These are phyloP conservation scores for Penicillium capsulatum DNA, from an alignment of 2,329 filamentous ascomycete species.

Conservation along the genomic window DNA sequence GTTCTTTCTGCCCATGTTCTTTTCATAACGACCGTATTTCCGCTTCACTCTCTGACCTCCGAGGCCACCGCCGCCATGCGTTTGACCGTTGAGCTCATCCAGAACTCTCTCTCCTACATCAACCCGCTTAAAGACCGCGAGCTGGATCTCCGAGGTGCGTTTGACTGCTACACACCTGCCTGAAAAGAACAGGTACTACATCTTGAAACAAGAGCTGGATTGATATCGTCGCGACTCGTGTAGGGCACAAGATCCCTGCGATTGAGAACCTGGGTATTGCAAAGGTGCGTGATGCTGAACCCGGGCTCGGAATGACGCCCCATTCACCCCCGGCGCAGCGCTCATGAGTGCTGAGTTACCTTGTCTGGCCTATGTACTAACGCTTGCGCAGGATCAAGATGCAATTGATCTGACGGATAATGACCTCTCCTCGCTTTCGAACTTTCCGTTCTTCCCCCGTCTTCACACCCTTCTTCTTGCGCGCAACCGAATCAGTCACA, in stretches of 20 bases:
- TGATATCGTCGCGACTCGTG: slow-evolving; percentile 65
- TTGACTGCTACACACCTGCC: slow-evolving; percentile 27
- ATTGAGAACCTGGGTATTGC: slow-evolving; percentile 98
- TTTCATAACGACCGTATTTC: too few relatives aligned
- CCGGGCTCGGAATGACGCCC: too few relatives aligned
- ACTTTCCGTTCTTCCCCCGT: slow-evolving; percentile 88
- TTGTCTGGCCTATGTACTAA: slow-evolving; percentile 6
- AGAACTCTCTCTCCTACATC: slow-evolving; percentile 92
- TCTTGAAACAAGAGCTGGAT: slow-evolving; percentile 64
- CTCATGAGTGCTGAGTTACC: not conserved
- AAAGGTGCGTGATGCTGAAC: slow-evolving; percentile 60
- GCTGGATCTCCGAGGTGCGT: slow-evolving; percentile 98
- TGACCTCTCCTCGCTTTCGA: slow-evolving; percentile 81
- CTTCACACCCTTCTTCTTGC: slow-evolving; percentile 83
- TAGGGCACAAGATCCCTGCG: slow-evolving; percentile 95
- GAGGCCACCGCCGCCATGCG: slow-evolving; percentile 73
- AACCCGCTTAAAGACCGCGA: slow-evolving; percentile 98
- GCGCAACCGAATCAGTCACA: slow-evolving; percentile 77
- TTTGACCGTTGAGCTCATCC: slow-evolving; percentile 91
- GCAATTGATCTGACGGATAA: slow-evolving; percentile 98
- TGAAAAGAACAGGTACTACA: slow-evolving; percentile 87
- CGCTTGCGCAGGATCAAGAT: slow-evolving; percentile 73
- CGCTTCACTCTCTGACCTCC: not conserved
- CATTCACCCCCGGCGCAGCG: too few relatives aligned
- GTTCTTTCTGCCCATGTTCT: too few relatives aligned